Base-by-base conservation (phyloP, 208 protist genomes). In the Trypanosomatidae sp. region DNA sequence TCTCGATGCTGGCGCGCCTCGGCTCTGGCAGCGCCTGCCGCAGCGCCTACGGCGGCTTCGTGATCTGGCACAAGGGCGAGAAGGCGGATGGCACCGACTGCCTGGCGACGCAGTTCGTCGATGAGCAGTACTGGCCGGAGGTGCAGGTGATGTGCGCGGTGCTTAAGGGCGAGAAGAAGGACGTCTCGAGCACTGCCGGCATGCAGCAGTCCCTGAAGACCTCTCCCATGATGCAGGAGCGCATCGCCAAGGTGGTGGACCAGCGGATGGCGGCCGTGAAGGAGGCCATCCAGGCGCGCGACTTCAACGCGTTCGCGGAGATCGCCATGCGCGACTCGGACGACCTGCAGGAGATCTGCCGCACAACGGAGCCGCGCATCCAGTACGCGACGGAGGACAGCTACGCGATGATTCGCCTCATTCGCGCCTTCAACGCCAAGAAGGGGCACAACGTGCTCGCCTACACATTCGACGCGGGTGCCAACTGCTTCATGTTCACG, bases 381-480 rank as follows among this genome's bases (percentile, higher is more conserved):
- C 95, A 98, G 81, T 99, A 99, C 89, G 82, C 99, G 33, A 99
- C 99, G 44, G 98, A 99, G 69, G 90, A 93, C 47, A 99, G 98
- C 69, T 92, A 98, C 69, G 85, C 89, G 22, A 94, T 99, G 83
- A 98, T 99, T 41, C 77, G 91, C 25, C 73, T 99, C 15, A 87
- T 99, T 13, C 86, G 95, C 28, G 86, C 85, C 36, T 97, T 95
- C 75, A 99, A 99, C 84, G 83, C 80, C 43, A 77, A 83, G 50
- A 88, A 96, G 50, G 83, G 88, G 25, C 73, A 67, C 47, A 87
- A 85, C 43, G 79, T 86, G 39, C 85, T 96, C 28, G 98, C 94
- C n/a, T 99, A 99, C 90, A 99, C 99, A 13, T 99, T 99, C 81
- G 99, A 99, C 81, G 99, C 99, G 4, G 99, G 99, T 3, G 98